Evolutionary conservation across 805 yeast genomes (phyloP).

Genomic region (Yamadazyma sp.): DNA sequence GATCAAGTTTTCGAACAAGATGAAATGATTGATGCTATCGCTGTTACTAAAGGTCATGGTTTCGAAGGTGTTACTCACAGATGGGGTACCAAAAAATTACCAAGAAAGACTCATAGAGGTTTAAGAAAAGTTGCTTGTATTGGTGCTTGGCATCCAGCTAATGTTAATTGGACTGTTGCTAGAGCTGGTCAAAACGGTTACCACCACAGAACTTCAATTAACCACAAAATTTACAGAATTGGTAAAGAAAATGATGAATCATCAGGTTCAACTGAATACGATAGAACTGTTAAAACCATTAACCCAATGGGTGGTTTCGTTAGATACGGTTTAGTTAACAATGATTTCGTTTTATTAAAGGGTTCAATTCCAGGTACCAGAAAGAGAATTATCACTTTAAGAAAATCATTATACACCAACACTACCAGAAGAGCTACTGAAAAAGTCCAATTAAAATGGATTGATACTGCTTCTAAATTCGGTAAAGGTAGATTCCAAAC

Average conservation of each 20-base stretch:
- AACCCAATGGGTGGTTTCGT: constrained; percentile 99
- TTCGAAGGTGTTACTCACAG: constrained; percentile 99
- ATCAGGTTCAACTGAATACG: constrained; percentile 94
- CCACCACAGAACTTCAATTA: constrained; percentile 99
- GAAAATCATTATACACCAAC: constrained; percentile 97
- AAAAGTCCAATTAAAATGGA: constrained; percentile 97
- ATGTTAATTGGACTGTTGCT: constrained; percentile 99
- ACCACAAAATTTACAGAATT: constrained; percentile 99
- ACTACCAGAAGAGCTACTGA: constrained; percentile 97
- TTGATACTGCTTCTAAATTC: constrained; percentile 99
- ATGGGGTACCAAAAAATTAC: constrained; percentile 99
- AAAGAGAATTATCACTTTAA: constrained; percentile 98
- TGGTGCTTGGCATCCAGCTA: constrained; percentile 99
- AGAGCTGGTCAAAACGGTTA: constrained; percentile 99
- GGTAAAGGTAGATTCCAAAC: constrained; percentile 99
- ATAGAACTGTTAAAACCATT: constrained; percentile 99
- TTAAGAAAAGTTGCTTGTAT: constrained; percentile 99
- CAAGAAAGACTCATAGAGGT: constrained; percentile 99
- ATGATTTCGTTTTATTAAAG: constrained; percentile 96
- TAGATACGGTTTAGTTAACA: constrained; percentile 96
- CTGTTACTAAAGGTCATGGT: constrained; percentile 99
- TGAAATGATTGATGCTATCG: constrained; percentile 98
- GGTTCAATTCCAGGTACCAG: constrained; percentile 99
- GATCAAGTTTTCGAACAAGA: constrained; percentile 97
- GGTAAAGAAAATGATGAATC: constrained; percentile 96